These are phyloP conservation scores for Lentinula sp. DNA, from an alignment of 768 basidiomycete species.

Conservation along the genomic window DNA sequence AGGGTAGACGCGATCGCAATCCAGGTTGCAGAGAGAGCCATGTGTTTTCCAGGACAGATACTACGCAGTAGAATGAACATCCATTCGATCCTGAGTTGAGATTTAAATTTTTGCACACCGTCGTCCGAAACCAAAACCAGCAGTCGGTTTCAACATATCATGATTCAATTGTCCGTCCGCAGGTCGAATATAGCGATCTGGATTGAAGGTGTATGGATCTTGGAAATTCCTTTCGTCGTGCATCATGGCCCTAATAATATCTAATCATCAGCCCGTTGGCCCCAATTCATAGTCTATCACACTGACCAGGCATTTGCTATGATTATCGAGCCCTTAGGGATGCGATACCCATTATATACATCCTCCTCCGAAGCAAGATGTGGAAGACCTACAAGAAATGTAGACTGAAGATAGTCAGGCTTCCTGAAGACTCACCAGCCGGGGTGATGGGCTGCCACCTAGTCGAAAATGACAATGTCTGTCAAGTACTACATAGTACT, in stretches of 20 bases:
- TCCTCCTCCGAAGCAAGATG: constrained; percentile 9
- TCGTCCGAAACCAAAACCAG: constrained; percentile 6
- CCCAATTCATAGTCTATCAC: neutral
- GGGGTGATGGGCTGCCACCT: neutral
- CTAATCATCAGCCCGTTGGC: neutral
- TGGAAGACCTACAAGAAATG: neutral
- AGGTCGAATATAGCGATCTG: constrained; percentile 25
- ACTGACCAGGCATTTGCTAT: constrained; percentile 17
- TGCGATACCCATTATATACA: constrained; percentile 9
- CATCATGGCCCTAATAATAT: constrained; percentile 21
- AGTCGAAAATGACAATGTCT: neutral
- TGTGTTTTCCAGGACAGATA: constrained; percentile 2
- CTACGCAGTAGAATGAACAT: neutral
- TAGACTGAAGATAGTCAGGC: neutral
- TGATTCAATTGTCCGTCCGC: constrained; percentile 3
- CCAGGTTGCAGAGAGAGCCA: constrained; percentile 22
- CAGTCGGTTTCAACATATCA: neutral
- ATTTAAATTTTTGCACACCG: neutral
- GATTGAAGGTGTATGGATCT: constrained; percentile 22
- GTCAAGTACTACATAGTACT: neutral
- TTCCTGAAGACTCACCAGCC: neutral
- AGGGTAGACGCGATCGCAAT: constrained; percentile 20
- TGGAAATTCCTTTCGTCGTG: constrained; percentile 19
- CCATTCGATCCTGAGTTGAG: too few species aligned
- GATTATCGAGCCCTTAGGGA: constrained; percentile 14